Evolutionary conservation across 768 basidiomycete species (phyloP).

Genomic region (Lentinula edodes): DNA sequence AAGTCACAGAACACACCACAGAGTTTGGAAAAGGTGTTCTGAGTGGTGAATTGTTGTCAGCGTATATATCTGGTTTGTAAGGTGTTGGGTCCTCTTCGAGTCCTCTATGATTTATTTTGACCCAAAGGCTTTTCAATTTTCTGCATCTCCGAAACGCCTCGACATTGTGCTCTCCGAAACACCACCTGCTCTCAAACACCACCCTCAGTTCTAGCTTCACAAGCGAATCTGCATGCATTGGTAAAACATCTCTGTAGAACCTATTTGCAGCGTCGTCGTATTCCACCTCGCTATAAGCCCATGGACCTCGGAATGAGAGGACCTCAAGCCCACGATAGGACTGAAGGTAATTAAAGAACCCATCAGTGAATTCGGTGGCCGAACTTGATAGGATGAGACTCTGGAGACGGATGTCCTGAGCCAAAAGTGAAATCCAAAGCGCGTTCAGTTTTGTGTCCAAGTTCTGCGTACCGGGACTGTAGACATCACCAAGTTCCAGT

Average conservation of each 20-base stretch:
- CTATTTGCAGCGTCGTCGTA: background rate
- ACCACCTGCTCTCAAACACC: constrained; percentile 1
- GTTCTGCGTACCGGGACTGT: background rate
- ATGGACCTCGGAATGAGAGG: background rate
- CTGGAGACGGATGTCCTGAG: background rate
- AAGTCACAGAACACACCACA: background rate
- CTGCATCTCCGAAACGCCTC: background rate
- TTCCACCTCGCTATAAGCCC: background rate
- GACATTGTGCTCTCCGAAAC: background rate
- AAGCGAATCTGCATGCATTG: background rate
- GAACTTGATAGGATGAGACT: background rate
- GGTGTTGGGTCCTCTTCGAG: background rate
- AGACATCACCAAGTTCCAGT: background rate
- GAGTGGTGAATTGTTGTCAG: background rate
- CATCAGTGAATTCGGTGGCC: background rate
- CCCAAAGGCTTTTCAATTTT: background rate
- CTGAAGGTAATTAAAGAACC: background rate
- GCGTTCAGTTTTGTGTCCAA: background rate
- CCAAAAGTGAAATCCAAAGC: background rate
- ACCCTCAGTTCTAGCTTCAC: background rate
- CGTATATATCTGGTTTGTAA: background rate
- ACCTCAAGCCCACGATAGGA: background rate
- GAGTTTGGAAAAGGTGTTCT: background rate
- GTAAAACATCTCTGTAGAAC: background rate
- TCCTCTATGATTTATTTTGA: background rate